Percentiles rank a stretch among this genome's conserved stretches.
These are phyloP conservation scores for Imleria badia DNA, from an alignment of 768 basidiomycete genomes.

Conservation along the genomic window DNA sequence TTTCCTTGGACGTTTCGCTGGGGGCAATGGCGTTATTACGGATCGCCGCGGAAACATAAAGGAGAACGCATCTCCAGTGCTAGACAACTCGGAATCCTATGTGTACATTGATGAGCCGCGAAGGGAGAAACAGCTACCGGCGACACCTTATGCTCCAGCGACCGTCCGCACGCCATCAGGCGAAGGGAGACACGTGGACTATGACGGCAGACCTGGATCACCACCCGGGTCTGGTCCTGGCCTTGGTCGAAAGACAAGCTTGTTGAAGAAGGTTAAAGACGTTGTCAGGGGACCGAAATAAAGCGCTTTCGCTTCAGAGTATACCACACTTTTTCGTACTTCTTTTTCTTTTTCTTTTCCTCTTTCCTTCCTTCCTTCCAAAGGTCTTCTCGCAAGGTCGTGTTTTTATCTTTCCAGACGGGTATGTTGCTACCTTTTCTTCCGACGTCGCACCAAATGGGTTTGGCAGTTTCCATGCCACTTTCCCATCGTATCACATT, in stretches of 20 bases:
- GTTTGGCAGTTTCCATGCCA: constrained; percentile 5
- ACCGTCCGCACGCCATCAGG: constrained; percentile 25
- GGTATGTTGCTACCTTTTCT: background rate
- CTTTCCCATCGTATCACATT: background rate
- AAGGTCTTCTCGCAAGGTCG: constrained; percentile 7
- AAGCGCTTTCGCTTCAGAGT: constrained; percentile 7
- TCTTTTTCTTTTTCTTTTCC: constrained; percentile 3
- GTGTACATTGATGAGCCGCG: constrained; percentile 59
- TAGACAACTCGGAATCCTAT: constrained; percentile 50
- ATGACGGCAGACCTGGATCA: constrained; percentile 41
- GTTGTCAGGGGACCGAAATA: constrained; percentile 61
- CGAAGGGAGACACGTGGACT: constrained; percentile 45
- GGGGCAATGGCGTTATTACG: constrained; percentile 29
- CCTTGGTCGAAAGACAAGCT: constrained; percentile 71
- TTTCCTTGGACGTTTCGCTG: constrained; percentile 70
- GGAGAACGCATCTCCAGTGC: constrained; percentile 32
- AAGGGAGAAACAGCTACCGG: constrained; percentile 55
- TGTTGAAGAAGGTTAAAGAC: constrained; percentile 77
- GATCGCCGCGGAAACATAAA: constrained; percentile 38
- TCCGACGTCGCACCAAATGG: background rate
- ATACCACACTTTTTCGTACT: constrained; percentile 5
- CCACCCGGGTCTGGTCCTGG: constrained; percentile 40
- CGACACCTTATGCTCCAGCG: constrained; percentile 37
- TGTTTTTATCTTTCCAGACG: background rate
- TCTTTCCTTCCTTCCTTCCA: constrained; percentile 5